Conservation (phyloP, 257 asterid species). For the Solanum okadae region DNA sequence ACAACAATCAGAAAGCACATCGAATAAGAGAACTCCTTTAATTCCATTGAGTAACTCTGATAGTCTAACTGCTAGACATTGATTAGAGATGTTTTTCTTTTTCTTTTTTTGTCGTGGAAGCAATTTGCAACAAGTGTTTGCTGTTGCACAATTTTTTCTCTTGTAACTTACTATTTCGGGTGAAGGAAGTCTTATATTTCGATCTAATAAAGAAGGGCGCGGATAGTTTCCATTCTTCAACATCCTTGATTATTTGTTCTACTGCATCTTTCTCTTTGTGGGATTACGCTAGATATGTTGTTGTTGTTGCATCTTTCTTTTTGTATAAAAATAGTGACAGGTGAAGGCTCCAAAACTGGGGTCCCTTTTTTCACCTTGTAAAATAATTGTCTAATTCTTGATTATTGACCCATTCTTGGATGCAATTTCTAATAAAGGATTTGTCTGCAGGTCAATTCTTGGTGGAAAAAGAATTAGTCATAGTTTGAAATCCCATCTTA, state of each 20-base stretch:
- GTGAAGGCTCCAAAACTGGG: background rate
- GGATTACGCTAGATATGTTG: background rate
- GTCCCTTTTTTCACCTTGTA: background rate
- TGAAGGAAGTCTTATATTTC: background rate
- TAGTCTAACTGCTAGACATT: slow-evolving; percentile 32
- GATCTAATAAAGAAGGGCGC: background rate
- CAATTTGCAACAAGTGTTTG: background rate
- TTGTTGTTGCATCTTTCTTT: background rate
- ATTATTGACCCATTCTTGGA: background rate
- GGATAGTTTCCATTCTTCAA: background rate
- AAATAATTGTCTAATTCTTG: background rate
- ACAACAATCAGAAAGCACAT: slow-evolving; percentile 31
- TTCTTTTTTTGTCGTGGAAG: background rate
- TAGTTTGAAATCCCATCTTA: background rate
- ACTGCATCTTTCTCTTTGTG: background rate
- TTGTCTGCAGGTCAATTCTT: background rate
- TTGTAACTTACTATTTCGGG: background rate
- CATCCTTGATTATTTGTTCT: background rate
- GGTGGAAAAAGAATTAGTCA: background rate
- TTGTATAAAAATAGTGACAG: background rate
- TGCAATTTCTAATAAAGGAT: background rate
- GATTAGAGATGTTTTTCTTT: slow-evolving; percentile 3
- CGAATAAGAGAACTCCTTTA: slow-evolving; percentile 31
- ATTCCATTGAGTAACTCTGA: slow-evolving; percentile 36
- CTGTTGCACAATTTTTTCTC: background rate